These are phyloP conservation scores for Apocynum venetum DNA, from an alignment of 257 asterid genomes.

Conservation along the genomic window DNA sequence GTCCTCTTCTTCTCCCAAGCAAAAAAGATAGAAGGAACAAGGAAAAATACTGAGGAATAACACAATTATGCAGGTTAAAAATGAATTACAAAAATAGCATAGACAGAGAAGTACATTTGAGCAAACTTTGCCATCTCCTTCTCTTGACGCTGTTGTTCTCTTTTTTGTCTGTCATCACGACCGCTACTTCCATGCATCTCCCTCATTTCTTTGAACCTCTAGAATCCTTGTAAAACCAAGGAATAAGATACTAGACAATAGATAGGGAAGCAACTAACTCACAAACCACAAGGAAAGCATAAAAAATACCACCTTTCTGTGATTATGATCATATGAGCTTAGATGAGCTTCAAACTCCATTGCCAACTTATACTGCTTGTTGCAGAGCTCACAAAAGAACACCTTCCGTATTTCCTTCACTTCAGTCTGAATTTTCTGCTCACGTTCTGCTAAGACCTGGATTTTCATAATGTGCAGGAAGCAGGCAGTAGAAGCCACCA, in stretches of 20 bases:
- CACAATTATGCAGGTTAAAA: not conserved
- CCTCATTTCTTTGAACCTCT: slow-evolving; percentile 98
- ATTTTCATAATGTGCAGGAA: slow-evolving; percentile 99
- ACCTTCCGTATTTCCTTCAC: slow-evolving; percentile 95
- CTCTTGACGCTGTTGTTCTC: slow-evolving; percentile 92
- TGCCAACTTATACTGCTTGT: slow-evolving; percentile 97
- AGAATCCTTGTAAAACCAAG: slow-evolving; percentile 18
- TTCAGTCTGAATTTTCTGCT: slow-evolving; percentile 85
- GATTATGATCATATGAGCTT: slow-evolving; percentile 98
- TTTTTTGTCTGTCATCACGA: slow-evolving; percentile 92
- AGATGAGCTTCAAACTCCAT: slow-evolving; percentile 96
- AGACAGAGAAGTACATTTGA: slow-evolving; percentile 52
- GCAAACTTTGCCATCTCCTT: slow-evolving; percentile 87
- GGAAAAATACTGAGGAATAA: not conserved
- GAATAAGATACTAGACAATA: not conserved
- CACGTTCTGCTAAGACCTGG: slow-evolving; percentile 99
- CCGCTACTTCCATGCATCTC: slow-evolving; percentile 98
- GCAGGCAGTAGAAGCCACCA: slow-evolving; percentile 99
- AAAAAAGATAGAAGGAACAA: not conserved
- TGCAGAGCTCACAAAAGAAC: slow-evolving; percentile 97
- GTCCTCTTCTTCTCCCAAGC: not conserved
- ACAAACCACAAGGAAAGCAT: slow-evolving; percentile 2
- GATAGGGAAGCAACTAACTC: slow-evolving; percentile 12
- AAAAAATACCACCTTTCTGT: slow-evolving; percentile 62
- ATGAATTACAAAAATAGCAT: not conserved